A percentile compares a stretch with the other conserved stretches of the same genome.
These are phyloP conservation scores for Saksenaea oblongispora DNA, from an alignment of 371 early-diverging fungal genomes.

Conservation along the genomic window DNA sequence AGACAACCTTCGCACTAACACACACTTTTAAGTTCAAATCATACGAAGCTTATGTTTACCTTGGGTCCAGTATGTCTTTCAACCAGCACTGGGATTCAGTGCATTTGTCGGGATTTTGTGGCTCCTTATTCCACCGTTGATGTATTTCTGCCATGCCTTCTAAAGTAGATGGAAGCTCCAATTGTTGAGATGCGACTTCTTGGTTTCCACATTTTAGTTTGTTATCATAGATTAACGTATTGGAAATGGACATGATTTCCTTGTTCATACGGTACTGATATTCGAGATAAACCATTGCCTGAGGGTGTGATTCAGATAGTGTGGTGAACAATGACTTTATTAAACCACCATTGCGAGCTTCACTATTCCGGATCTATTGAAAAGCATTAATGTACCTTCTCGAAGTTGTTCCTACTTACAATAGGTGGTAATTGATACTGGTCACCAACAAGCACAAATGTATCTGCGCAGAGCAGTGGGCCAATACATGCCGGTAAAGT, in stretches of 20 bases:
- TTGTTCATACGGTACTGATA: conserved; percentile 97
- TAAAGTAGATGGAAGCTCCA: conserved; percentile 52
- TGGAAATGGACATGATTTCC: conserved; percentile 91
- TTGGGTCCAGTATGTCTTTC: conserved; percentile 60
- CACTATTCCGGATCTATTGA: conserved; percentile 51
- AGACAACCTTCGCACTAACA: conserved; percentile 65
- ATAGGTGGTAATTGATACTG: conserved; percentile 98
- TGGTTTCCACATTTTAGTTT: conserved; percentile 77
- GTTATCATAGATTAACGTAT: conserved; percentile 82
- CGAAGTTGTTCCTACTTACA: conserved; percentile 42
- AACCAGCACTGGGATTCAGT: conserved; percentile 64
- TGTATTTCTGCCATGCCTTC: conserved; percentile 31
- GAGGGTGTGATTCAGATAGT: conserved; percentile 82
- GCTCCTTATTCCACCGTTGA: not conserved
- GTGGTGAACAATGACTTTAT: conserved; percentile 76
- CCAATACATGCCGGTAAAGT: conserved; percentile 94
- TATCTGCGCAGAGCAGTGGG: conserved; percentile 81
- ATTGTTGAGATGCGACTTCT: conserved; percentile 53
- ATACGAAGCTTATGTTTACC: conserved; percentile 22
- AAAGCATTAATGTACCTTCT: not conserved
- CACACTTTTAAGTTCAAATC: not conserved
- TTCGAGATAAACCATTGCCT: conserved; percentile 74
- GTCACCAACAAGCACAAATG: conserved; percentile 98
- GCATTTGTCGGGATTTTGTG: not conserved
- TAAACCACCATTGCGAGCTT: conserved; percentile 53